Evolutionary conservation across 139 green algal genomes (phyloP).

Genomic region (Chlamydomonas incerta): DNA sequence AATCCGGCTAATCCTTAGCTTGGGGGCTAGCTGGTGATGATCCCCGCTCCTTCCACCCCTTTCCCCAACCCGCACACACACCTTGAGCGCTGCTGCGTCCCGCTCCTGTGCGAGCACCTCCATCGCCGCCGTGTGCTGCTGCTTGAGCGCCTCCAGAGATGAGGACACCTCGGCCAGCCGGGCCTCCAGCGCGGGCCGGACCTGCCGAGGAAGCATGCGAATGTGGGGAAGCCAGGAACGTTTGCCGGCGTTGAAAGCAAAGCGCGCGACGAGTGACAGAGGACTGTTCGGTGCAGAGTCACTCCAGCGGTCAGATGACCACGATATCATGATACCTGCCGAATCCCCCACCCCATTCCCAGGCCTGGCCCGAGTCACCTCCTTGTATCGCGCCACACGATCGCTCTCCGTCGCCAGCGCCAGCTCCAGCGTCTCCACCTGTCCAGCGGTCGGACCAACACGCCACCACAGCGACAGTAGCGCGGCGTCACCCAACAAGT

Average conservation of each 20-base stretch:
- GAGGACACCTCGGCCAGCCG: background rate
- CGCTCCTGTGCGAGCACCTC: slow-evolving; percentile 15
- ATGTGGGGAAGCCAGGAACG: too few relatives aligned
- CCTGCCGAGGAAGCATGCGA: background rate
- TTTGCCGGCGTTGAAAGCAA: too few relatives aligned
- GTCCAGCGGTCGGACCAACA: background rate
- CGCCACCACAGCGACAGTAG: too few relatives aligned
- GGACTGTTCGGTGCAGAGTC: too few relatives aligned
- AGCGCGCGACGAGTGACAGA: too few relatives aligned
- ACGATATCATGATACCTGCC: too few relatives aligned
- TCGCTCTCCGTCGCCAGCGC: slow-evolving; percentile 8
- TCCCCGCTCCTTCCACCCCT: background rate
- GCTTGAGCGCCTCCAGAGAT: background rate
- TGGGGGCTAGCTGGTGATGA: too few relatives aligned
- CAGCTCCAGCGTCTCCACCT: slow-evolving; percentile 11
- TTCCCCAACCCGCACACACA: background rate
- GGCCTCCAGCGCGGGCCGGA: slow-evolving; percentile 15
- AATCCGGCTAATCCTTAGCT: too few relatives aligned
- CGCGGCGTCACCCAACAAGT: too few relatives aligned
- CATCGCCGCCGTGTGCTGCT: slow-evolving; percentile 23
- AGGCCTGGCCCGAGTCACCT: slow-evolving; percentile 9
- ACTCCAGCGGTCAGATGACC: too few relatives aligned
- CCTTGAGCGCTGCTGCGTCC: slow-evolving; percentile 25
- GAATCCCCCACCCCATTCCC: too few relatives aligned
- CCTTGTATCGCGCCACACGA: slow-evolving; percentile 5